phyloP scores from a whole-genome alignment of 1,139 yeast genomes.

The Blastobotrys aristatus region DNA sequence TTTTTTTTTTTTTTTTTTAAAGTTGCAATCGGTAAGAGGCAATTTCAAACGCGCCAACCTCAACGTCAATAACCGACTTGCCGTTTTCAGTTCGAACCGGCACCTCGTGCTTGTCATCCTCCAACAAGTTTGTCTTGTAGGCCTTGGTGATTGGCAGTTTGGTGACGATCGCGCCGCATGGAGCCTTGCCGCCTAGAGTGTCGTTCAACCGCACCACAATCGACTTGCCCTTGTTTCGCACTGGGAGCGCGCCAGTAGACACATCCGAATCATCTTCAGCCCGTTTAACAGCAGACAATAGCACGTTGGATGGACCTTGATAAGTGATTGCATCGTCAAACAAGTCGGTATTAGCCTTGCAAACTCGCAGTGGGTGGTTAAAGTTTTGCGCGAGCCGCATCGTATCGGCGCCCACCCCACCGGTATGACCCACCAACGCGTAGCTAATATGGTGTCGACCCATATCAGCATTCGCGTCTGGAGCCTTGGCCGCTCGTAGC shows the following conservation, averaged over 20 bases:
- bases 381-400: constrained; percentile 75
- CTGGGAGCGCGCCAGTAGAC: constrained; percentile 36
- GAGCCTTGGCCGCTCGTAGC: constrained; percentile 82
- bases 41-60: constrained; percentile 71
- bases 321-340: constrained; percentile 27
- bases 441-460: constrained; percentile 79
- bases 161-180: constrained; percentile 46
- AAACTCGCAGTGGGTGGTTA: constrained; percentile 58
- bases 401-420: constrained; percentile 56
- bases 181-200: constrained; percentile 69
- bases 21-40: constrained; percentile 42
- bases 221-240: constrained; percentile 35
- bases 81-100: constrained; percentile 27
- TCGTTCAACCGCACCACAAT: constrained; percentile 76
- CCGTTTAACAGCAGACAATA: constrained; percentile 75
- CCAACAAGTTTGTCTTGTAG: constrained; percentile 62
- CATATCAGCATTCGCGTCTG: constrained; percentile 91
- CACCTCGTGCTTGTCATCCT: constrained; percentile 50
- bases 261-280: constrained; percentile 73
- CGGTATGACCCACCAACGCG: constrained; percentile 77
- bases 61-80: constrained; percentile 37
- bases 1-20: neutral
- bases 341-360: constrained; percentile 15
- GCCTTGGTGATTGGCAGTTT: constrained; percentile 40
- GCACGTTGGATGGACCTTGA: constrained; percentile 51